Conservation (phyloP, 306 rosid genomes). For the Pterocarpus macrocarpus region DNA sequence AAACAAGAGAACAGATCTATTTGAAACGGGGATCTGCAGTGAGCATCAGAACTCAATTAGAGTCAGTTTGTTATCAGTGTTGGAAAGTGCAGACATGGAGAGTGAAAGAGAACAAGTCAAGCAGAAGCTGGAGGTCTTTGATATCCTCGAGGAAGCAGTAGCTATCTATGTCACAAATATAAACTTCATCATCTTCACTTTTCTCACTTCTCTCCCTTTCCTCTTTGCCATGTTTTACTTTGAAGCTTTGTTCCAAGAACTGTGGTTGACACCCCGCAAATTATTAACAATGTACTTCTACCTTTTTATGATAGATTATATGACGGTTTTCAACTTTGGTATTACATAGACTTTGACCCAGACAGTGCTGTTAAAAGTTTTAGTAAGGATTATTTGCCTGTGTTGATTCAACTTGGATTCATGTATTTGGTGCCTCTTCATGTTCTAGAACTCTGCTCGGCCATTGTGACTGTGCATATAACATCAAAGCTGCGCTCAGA, state of each 20-base stretch:
- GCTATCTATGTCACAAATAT: slow-evolving; percentile 48
- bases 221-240: slow-evolving; percentile 57
- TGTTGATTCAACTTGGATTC: slow-evolving; percentile 51
- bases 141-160: slow-evolving; percentile 59
- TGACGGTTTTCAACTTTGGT: neutral
- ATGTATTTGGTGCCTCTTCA: slow-evolving; percentile 56
- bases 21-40: neutral
- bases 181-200: slow-evolving; percentile 64
- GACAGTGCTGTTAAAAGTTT: neutral
- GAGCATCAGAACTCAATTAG: neutral
- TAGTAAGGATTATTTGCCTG: slow-evolving; percentile 36
- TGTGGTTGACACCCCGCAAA: slow-evolving; percentile 45
- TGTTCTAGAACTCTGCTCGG: slow-evolving; percentile 50
- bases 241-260: slow-evolving; percentile 53
- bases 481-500: slow-evolving; percentile 54
- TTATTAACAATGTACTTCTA: slow-evolving; percentile 14
- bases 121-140: slow-evolving; percentile 51
- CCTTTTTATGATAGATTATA: neutral
- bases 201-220: slow-evolving; percentile 62
- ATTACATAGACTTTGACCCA: no score
- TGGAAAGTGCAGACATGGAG: slow-evolving; percentile 25
- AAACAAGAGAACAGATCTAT: neutral
- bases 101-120: slow-evolving; percentile 49
- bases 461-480: slow-evolving; percentile 45
- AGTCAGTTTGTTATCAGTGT: neutral